phyloP scores from a whole-genome alignment of 2,329 filamentous ascomycete genomes.

The Arthrobotrys megalospora region DNA sequence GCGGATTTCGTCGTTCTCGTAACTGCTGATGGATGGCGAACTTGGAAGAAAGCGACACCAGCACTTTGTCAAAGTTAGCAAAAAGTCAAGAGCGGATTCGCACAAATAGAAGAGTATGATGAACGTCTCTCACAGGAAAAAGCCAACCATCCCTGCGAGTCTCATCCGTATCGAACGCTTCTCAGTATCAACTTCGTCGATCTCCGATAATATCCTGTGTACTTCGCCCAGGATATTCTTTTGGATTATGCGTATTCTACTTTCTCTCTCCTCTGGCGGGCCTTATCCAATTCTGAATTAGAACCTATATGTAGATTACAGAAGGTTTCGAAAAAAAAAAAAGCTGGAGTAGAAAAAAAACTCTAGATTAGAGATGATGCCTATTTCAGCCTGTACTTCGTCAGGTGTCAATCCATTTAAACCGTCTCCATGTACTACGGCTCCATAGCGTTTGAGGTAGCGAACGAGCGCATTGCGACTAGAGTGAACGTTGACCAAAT shows the following conservation, averaged over 20 bases:
- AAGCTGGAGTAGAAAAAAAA: no score
- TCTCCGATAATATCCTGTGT: conserved; percentile 11
- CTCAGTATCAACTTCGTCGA: conserved; percentile 4
- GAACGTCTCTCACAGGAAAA: conserved; percentile 22
- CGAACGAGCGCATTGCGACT: conserved; percentile 30
- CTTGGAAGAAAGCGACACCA: conserved; percentile 8
- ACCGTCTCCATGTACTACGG: conserved; percentile 31
- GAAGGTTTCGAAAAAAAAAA: neutral
- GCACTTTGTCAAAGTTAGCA: conserved; percentile 3
- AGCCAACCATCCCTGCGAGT: conserved; percentile 5
- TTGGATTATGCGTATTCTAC: conserved; percentile 19
- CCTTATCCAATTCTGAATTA: conserved; percentile 7
- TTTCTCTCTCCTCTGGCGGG: conserved; percentile 23
- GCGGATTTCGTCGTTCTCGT: neutral
- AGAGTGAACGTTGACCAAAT: conserved; percentile 8
- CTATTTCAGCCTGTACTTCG: conserved; percentile 33
- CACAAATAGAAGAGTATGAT: neutral
- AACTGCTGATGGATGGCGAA: conserved; percentile 6
- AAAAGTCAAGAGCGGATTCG: neutral
- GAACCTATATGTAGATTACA: neutral
- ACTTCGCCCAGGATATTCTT: conserved; percentile 13
- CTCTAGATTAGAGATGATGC: neutral
- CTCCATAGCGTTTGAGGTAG: conserved; percentile 27
- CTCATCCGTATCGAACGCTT: conserved; percentile 1
- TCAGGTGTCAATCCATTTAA: conserved; percentile 26